Base-by-base conservation (phyloP, 2,329 filamentous ascomycete genomes). In the Xylariaceae sp. region DNA sequence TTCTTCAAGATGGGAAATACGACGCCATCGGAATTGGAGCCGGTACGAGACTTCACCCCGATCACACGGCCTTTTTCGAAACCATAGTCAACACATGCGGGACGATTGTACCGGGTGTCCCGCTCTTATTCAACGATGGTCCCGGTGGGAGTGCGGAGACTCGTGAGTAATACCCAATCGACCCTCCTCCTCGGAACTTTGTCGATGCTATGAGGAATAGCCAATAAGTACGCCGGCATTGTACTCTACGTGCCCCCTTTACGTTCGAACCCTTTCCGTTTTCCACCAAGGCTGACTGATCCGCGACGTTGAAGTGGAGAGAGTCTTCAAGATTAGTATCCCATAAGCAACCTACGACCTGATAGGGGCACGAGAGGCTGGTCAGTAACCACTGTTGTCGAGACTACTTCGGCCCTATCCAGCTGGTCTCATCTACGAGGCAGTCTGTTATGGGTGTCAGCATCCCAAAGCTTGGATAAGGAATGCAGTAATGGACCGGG, bases 11-110 rank as follows among this genome's bases (percentile, higher is more conserved):
- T 32, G 49, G 42, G 11, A 39, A 57, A 31, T 60, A 61, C 51
- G 62, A 55, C 32, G 59, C 57, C 9, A 57, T 62, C 50, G 52
- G 57, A 34, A 58, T 62, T 37, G 59, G 60, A n/a, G 53, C 59
- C 3, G 59, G 60, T 9, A 46, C 58, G 30, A 59, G 57, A 37
- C 30, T 62, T 11, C 35, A 56, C 27, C 53, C 59, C 7, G 51
- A 56, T 5, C 31, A 58, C 32, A 55, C 59, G 9, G 44, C 9
- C 8, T n/a, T 61, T 37, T 62, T 65, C 51, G 60, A 65, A 50
- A 52, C 58, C 29, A 47, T 60, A 9, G 64, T 62, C 48, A 61
- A 60, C 56, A 58, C 53, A 40, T 56, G 54, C 19, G 40, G 44
- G 26, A 45, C 27, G 7, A 31, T 43, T 32, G 47, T 48, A 19